These are phyloP conservation scores for Cynara cardunculus DNA, from an alignment of 129 eudicot genomes.

Conservation along the genomic window DNA sequence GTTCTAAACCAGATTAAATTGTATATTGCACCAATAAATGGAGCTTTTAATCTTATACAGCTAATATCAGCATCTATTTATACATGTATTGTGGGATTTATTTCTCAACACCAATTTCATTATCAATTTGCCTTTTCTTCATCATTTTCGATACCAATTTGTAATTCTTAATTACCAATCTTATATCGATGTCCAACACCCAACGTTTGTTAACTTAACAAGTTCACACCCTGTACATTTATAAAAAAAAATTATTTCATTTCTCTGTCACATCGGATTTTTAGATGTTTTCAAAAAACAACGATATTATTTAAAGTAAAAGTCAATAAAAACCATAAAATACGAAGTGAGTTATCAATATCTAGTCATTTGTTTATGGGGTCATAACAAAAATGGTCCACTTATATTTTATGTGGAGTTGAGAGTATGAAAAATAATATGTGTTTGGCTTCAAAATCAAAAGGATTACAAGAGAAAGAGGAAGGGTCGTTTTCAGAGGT, in stretches of 20 bases:
- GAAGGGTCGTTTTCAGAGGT: neutral
- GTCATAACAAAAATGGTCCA: slow-evolving; percentile 19
- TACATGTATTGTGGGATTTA: too few relatives aligned
- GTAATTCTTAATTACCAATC: neutral
- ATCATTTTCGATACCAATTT: too few relatives aligned
- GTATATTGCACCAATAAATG: too few relatives aligned
- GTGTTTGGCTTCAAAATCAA: neutral
- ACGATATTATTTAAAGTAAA: neutral
- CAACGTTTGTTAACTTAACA: neutral
- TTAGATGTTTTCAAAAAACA: neutral
- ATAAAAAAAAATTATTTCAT: too few relatives aligned
- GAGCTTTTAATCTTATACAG: too few relatives aligned
- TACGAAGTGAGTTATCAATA: neutral
- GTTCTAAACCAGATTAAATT: too few relatives aligned
- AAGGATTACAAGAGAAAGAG: neutral
- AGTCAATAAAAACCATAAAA: neutral
- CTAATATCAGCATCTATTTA: too few relatives aligned
- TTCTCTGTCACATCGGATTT: too few relatives aligned
- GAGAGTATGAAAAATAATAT: neutral
- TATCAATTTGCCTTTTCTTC: too few relatives aligned
- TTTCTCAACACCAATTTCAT: too few relatives aligned
- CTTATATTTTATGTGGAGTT: slow-evolving; percentile 23
- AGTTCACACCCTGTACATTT: neutral
- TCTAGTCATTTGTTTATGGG: neutral
- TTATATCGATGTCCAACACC: neutral